Base-by-base conservation (phyloP, 306 rosid species). In the Fragaria nilgerrensis region DNA sequence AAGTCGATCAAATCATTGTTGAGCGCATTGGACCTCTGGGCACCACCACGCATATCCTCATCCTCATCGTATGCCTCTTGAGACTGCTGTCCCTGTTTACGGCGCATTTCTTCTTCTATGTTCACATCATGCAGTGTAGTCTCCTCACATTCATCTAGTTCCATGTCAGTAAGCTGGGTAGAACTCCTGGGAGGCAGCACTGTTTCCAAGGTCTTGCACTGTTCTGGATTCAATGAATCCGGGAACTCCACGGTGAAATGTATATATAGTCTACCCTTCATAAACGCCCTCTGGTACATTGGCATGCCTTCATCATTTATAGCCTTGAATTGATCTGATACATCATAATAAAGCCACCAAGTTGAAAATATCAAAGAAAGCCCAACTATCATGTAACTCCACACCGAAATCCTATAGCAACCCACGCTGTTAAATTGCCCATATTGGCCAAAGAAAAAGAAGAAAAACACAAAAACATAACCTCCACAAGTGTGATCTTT, bases 251-350 rank as follows among this genome's bases (percentile, higher is more conserved):
- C 97, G 0, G 88, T 85, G 78, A 94, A 94, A 82, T 92, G 98
- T 22, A 92, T 89, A 79, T 94, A 94, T 17, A 92, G 86, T 73
- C 89, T 94, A 2, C 98, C 98, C 85, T 89, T 94, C 95, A 94
- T 94, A 70, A 94, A 94, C 66, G 97, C 86, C 82, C 96, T 92
- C 89, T 90, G 96, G 83, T 92, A 92, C 83, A 92, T 77, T 4
- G 98, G 95, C 98, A 94, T 94, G 23, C 98, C 98, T 84, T 94
- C 98, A 23, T 94, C 98, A 45, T 94, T 92, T 44, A 92, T 87
- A 22, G 91, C 96, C 90, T 94, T 94, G 90, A 77, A 94, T 77
- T 80, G 85, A 20, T 86, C 89, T 86, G 80, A 25, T 41, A 19
- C 50, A 68, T 11, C 19, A 17, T 37, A 27, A 16, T 9, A 11